Conservation (phyloP, 106 monocot species). For the Phalaenopsis equestris region DNA sequence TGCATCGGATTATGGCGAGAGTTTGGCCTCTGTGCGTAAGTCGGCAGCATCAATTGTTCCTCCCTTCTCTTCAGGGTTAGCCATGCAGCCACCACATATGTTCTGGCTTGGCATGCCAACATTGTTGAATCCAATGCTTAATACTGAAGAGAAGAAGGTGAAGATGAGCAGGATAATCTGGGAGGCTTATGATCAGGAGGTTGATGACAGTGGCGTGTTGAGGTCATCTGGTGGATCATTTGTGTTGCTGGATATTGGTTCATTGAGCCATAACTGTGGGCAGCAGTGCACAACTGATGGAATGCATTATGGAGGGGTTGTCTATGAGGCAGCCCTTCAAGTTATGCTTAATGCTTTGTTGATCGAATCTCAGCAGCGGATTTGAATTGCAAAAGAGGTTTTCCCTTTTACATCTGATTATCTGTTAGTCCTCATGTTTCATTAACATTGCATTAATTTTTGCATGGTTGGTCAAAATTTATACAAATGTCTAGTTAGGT, state of each 20-base stretch:
- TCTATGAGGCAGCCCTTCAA: slow-evolving; percentile 82
- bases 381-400: slow-evolving; percentile 17
- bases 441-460: slow-evolving; percentile 1
- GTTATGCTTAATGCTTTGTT: slow-evolving; percentile 78
- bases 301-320: slow-evolving; percentile 66
- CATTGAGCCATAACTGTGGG: slow-evolving; percentile 53
- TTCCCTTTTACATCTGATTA: not conserved
- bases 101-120: slow-evolving; percentile 90
- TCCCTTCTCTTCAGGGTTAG: slow-evolving; percentile 10
- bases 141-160: slow-evolving; percentile 67
- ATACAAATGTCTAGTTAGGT: not conserved
- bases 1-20: slow-evolving; percentile 36
- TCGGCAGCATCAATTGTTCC: not conserved
- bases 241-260: slow-evolving; percentile 57
- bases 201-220: slow-evolving; percentile 35
- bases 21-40: slow-evolving; percentile 20
- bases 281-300: slow-evolving; percentile 66
- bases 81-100: slow-evolving; percentile 22
- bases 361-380: slow-evolving; percentile 45
- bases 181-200: slow-evolving; percentile 43
- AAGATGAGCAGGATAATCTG: slow-evolving; percentile 38
- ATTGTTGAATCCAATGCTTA: slow-evolving; percentile 52
- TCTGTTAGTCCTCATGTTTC: not conserved
- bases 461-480: not conserved
- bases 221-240: slow-evolving; percentile 46